These are phyloP conservation scores for Helotiales sp. DNA, from an alignment of 2,329 filamentous ascomycete genomes.

Conservation along the genomic window DNA sequence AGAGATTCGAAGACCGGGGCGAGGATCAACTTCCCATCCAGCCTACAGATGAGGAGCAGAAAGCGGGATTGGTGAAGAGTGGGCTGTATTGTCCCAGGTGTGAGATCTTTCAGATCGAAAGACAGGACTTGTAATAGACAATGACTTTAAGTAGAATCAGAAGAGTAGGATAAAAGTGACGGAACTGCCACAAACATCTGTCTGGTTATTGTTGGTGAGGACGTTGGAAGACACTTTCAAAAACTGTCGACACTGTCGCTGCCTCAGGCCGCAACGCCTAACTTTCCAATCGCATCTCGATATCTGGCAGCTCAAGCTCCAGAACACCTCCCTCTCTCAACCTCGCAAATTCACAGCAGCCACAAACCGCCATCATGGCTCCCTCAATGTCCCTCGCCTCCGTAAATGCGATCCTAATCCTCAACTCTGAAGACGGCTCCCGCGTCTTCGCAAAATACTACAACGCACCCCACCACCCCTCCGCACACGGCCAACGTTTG, in stretches of 20 bases:
- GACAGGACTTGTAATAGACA: background rate
- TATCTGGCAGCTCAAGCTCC: background rate
- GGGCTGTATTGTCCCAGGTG: background rate
- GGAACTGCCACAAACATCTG: too few species aligned
- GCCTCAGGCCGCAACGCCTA: background rate
- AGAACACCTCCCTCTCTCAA: background rate
- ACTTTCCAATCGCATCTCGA: background rate
- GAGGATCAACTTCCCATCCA: background rate
- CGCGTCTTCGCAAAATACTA: conserved; percentile 97
- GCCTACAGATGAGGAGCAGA: background rate
- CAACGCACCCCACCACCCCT: conserved; percentile 61
- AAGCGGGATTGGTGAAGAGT: background rate
- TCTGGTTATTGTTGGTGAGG: too few species aligned
- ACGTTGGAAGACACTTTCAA: too few species aligned
- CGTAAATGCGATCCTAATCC: conserved; percentile 75
- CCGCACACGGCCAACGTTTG: conserved; percentile 30
- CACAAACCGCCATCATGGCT: conserved; percentile 54
- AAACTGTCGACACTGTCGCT: background rate
- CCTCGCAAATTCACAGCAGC: conserved; percentile 3
- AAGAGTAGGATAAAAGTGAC: too few species aligned
- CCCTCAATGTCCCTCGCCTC: conserved; percentile 75
- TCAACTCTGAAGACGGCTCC: conserved; percentile 83
- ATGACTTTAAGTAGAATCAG: too few species aligned
- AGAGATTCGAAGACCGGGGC: background rate
- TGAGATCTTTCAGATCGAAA: background rate